A percentile compares a stretch with the other conserved stretches of the same genome.
These are phyloP conservation scores for Strobilomyces echinocephalus DNA, from an alignment of 768 basidiomycete species.

Conservation along the genomic window DNA sequence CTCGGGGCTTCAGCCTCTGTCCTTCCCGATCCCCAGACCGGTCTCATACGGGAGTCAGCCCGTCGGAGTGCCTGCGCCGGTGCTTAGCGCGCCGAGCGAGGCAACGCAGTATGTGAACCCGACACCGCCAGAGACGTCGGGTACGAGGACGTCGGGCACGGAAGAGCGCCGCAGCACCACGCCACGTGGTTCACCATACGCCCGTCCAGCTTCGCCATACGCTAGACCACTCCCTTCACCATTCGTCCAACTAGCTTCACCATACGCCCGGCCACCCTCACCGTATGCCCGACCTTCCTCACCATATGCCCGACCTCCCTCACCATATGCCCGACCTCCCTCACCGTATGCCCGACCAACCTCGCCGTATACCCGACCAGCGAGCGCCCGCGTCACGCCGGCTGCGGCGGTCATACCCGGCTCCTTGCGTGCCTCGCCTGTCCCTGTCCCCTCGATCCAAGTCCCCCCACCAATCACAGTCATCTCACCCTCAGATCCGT, in stretches of 20 bases:
- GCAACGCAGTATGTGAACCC: conserved; percentile 15
- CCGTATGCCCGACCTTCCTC: too few species aligned
- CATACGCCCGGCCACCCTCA: too few species aligned
- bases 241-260: too few species aligned
- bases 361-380: conserved; percentile 12
- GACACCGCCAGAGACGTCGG: conserved; percentile 10
- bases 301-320: too few species aligned
- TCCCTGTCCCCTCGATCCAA: neutral
- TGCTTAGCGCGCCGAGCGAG: neutral
- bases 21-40: neutral
- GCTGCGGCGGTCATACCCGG: neutral
- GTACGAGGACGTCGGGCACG: conserved; percentile 2
- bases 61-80: conserved; percentile 1
- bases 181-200: conserved; percentile 5
- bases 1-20: conserved; percentile 15
- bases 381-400: neutral
- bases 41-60: conserved; percentile 3
- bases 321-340: too few species aligned
- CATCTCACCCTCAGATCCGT: conserved; percentile 15
- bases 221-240: too few species aligned
- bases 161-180: conserved; percentile 16
- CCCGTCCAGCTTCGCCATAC: too few species aligned
- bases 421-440: conserved; percentile 4
- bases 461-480: conserved; percentile 10
- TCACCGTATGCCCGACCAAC: neutral